These are phyloP conservation scores for Colletotrichum somersetense DNA, from an alignment of 2,329 filamentous ascomycete genomes.

Conservation along the genomic window DNA sequence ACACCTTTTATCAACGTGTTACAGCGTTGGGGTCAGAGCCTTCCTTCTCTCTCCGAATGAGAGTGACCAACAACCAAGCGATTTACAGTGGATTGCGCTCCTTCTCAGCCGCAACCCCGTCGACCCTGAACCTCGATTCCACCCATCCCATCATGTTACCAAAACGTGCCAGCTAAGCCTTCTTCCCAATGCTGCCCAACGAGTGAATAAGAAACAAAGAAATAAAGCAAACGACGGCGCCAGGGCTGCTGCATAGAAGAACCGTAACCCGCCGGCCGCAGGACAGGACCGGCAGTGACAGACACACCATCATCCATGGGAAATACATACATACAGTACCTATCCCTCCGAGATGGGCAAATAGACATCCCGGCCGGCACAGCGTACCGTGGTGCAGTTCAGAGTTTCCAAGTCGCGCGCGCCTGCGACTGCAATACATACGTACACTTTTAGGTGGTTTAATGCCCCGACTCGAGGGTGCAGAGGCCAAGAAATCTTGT, in stretches of 20 bases:
- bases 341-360: constrained; percentile 14
- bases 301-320: not conserved
- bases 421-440: not conserved
- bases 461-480: too few species aligned
- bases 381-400: not conserved
- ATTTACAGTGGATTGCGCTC: constrained; percentile 1
- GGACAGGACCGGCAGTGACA: not conserved
- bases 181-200: constrained; percentile 2
- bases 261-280: not conserved
- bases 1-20: not conserved
- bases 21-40: not conserved
- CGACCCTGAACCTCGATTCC: not conserved
- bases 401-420: not conserved
- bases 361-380: constrained; percentile 6
- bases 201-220: not conserved
- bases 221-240: not conserved
- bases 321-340: not conserved
- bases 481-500: not conserved
- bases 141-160: not conserved
- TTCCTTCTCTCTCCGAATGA: not conserved
- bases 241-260: constrained; percentile 14
- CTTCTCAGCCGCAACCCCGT: not conserved
- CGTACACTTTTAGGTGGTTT: not conserved
- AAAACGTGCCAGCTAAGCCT: not conserved
- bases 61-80: not conserved